Evolutionary conservation across 1,139 yeast species (phyloP).

Genomic region (Kazachstania sp.): DNA sequence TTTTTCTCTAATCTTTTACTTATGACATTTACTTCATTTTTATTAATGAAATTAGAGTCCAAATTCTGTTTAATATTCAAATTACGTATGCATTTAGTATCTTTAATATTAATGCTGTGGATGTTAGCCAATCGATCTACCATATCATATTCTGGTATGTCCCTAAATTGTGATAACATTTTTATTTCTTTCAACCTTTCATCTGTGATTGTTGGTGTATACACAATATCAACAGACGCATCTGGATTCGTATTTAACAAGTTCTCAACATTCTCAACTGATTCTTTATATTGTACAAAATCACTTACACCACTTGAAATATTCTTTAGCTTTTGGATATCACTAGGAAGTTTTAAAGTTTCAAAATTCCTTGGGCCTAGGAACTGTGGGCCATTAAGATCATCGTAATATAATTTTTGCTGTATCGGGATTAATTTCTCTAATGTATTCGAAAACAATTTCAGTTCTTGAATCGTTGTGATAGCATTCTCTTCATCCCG

Average conservation of each 20-base stretch:
- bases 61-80: slow-evolving; percentile 1
- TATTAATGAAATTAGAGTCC: slow-evolving; percentile 11
- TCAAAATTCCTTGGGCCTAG: slow-evolving; percentile 16
- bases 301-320: slow-evolving; percentile 7
- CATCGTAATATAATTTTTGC: slow-evolving; percentile 13
- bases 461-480: slow-evolving; percentile 2
- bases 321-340: slow-evolving; percentile 10
- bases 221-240: not conserved
- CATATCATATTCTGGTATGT: slow-evolving; percentile 1
- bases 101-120: slow-evolving; percentile 18
- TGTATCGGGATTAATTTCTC: slow-evolving; percentile 12
- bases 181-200: not conserved
- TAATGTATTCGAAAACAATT: slow-evolving; percentile 5
- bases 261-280: slow-evolving; percentile 3
- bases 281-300: slow-evolving; percentile 3
- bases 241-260: not conserved
- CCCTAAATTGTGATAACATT: not conserved
- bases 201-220: not conserved
- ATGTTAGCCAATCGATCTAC: slow-evolving; percentile 13
- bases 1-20: slow-evolving; percentile 20
- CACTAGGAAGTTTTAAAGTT: slow-evolving; percentile 18
- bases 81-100: slow-evolving; percentile 16
- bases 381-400: slow-evolving; percentile 13
- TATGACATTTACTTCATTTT: slow-evolving; percentile 15
- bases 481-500: slow-evolving; percentile 2